Evolutionary conservation across 768 basidiomycete species (phyloP), one percentile per base, ranked within the genome.

Genomic region (Tylopilus sp.): DNA sequence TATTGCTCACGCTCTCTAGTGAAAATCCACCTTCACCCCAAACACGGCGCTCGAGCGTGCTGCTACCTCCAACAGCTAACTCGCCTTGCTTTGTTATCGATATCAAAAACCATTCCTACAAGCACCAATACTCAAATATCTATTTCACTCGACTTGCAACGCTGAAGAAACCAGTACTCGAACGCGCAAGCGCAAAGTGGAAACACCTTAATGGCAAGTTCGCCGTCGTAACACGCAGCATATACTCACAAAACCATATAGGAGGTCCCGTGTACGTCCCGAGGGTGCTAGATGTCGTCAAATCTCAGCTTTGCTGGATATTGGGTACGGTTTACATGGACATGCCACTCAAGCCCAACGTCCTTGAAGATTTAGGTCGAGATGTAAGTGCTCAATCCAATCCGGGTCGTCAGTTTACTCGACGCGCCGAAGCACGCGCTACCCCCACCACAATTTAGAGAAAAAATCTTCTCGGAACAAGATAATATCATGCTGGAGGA

Each of bases 311-410:
- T 50, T 97, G 93, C 70, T 98, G 87, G 69, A 81, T 98, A 55
- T 76, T 97, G 49, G 97, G 97, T 4, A 99, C 97, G 0, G 86
- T 98, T 7, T 99, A 98, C 69, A 87, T 98, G 85, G 94, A 99
- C 55, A 99, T 99, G 97, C 92, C 94, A 10, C 77, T 98, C 47
- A 99, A 99, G 65, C 96, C 96, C 0, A 98, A 98, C 64, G 90
- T 99, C n/a, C 79, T 99, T 56, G 89, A 93, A 62, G 97, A 99
- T 58, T 82, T 98, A 58, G 92, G 87, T 22, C 80, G 90, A 68
- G 94, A 99, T 62, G 97, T 98, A 64, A 60, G 91, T 77, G 21
- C 31, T 21, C 44, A 50, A 48, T 38, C 43, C 47, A 21, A 55
- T 57, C 37, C 16, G 24, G 22, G 4, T 33, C 29, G 14, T 54